Evolutionary conservation across 1,284 basidiomycete species (phyloP), one percentile per base, ranked within the genome.

Genomic region (Earliella scabrosa): DNA sequence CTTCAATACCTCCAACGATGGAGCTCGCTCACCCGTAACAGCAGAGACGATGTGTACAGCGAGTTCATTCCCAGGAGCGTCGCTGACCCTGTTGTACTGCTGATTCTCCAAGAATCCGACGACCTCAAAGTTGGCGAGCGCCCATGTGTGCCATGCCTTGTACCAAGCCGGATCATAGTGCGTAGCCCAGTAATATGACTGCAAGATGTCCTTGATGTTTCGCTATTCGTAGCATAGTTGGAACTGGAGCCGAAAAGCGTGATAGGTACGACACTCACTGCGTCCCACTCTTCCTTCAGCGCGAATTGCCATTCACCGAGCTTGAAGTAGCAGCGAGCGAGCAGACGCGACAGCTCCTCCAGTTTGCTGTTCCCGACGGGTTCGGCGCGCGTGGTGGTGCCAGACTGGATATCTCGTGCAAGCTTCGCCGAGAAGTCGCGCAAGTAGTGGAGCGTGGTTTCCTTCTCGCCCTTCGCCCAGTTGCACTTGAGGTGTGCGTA

Each of bases 111-210:
- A 76, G 66, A 89, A 84, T n/a, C 83, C 82, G 56, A 99, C 90
- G 59, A 98, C 93, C 62, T 98, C 95, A 63, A 97, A 97, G 72
- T 98, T 98, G 11, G 95, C 92, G 56, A 99, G 77, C 6, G 97
- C 97, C 95, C 96, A 99, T 0, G 95, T 96, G 71, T 99, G 97
- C 97, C 97, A 98, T 16, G 97, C 97, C 74, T 98, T 98, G 76
- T 98, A 98, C 97, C 97, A 99, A 34, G 82, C 82, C 6, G 90
- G 85, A 71, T 99, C 97, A 60, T 95, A 93, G 69, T 94, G 90
- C 2, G 97, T 98, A 0, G 97, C 93, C 34, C 91, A 80, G 51
- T 86, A 81, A 74, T 97, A 99, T 26, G 93, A 90, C 61, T 89
- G 83, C 10, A 98, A 75, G 54, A 97, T 94, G 39, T 90, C 88